Conservation (phyloP, 352 stramenopile genomes). For the Phytophthora pseudosyringae region DNA sequence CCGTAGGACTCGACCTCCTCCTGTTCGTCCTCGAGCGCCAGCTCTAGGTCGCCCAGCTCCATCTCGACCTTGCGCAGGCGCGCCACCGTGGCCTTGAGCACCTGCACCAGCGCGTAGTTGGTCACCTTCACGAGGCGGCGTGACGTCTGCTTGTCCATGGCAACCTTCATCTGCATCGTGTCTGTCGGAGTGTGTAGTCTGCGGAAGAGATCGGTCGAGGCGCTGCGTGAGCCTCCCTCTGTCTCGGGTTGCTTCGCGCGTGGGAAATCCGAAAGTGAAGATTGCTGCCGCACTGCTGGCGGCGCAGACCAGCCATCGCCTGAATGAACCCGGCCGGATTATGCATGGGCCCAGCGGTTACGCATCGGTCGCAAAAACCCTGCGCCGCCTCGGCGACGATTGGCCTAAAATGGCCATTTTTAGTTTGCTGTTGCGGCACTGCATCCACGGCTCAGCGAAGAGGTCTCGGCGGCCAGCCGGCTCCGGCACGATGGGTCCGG, state of each 20-base stretch:
- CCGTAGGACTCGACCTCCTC: slow-evolving; percentile 51
- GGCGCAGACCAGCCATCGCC: slow-evolving; percentile 11
- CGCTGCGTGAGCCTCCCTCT: not conserved
- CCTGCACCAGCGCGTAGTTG: slow-evolving; percentile 50
- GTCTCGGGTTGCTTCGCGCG: slow-evolving; percentile 3
- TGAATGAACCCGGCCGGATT: slow-evolving; percentile 27
- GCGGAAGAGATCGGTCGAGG: slow-evolving; percentile 11
- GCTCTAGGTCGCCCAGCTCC: slow-evolving; percentile 40
- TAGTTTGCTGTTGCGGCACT: not conserved
- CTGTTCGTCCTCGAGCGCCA: slow-evolving; percentile 45
- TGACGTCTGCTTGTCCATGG: slow-evolving; percentile 42
- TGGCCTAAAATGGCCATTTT: not conserved
- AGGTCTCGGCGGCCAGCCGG: slow-evolving; percentile 2
- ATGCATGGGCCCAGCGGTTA: slow-evolving; percentile 21
- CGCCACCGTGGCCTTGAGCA: slow-evolving; percentile 43
- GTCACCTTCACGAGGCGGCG: slow-evolving; percentile 47
- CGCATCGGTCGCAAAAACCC: slow-evolving; percentile 17
- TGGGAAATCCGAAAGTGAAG: slow-evolving; percentile 32
- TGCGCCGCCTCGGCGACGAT: not conserved
- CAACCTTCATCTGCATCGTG: slow-evolving; percentile 32
- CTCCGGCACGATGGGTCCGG: slow-evolving; percentile 15
- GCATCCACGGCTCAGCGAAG: slow-evolving; percentile 26
- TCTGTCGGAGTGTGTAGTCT: not conserved
- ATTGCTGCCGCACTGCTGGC: slow-evolving; percentile 12
- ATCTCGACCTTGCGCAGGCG: slow-evolving; percentile 43